A percentile compares a stretch with the other conserved stretches of the same genome.
These are phyloP conservation scores for Fusarium goolgardi DNA, from an alignment of 2,329 filamentous ascomycete genomes.

Conservation along the genomic window DNA sequence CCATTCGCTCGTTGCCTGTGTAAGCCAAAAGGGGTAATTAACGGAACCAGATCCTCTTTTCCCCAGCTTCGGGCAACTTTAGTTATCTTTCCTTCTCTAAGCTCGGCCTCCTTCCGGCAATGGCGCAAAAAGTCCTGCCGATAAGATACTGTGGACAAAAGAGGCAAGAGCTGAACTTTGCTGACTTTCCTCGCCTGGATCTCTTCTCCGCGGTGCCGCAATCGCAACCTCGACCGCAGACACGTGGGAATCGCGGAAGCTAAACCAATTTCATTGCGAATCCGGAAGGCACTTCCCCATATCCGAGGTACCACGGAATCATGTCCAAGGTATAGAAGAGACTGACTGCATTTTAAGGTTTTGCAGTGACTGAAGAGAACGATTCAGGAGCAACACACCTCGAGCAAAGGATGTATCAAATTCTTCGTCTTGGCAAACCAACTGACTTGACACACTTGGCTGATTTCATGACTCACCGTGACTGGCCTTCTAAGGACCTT, in stretches of 20 bases:
- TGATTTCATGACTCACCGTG: conserved; percentile 29
- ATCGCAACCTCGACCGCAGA: conserved; percentile 28
- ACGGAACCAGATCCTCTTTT: background rate
- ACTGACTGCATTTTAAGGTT: conserved; percentile 11
- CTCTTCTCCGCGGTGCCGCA: conserved; percentile 19
- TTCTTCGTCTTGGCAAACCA: conserved; percentile 5
- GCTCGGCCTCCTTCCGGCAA: conserved; percentile 22
- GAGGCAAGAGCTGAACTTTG: conserved; percentile 3
- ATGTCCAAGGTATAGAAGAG: conserved; percentile 11
- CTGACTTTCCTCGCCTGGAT: background rate
- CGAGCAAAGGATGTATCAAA: conserved; percentile 4
- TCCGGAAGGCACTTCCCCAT: conserved; percentile 9
- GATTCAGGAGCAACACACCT: conserved; percentile 19
- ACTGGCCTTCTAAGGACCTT: conserved; percentile 31
- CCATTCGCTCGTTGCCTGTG: conserved; percentile 4
- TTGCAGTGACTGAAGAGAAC: background rate
- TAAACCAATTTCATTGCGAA: conserved; percentile 1
- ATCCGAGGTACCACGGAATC: conserved; percentile 22
- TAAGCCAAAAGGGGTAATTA: conserved; percentile 14
- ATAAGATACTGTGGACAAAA: conserved; percentile 1
- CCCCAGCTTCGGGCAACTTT: conserved; percentile 30
- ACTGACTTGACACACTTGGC: conserved; percentile 11
- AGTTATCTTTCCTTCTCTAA: conserved; percentile 1
- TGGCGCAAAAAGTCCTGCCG: conserved; percentile 7
- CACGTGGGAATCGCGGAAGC: conserved; percentile 40